Evolutionary conservation across 2,329 filamentous ascomycete species (phyloP), one percentile per base, ranked within the genome.

Genomic region (Botrytis cinerea): DNA sequence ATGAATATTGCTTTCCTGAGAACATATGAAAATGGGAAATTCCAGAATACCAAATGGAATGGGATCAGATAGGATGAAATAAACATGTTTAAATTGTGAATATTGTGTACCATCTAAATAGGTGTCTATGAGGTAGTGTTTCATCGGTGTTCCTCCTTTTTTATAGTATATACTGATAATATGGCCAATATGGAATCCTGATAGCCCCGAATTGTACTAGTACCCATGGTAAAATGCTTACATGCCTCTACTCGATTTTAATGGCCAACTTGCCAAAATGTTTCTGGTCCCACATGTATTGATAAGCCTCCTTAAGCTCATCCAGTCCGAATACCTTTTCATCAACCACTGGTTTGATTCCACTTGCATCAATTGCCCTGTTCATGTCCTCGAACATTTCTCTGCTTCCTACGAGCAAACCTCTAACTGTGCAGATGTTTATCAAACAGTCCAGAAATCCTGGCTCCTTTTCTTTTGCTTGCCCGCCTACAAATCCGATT

Each of bases 301-400:
- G 81, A 77, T 85, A 87, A 1, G 85, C 86, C 69, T 71, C 83
- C 78, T 82, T 84, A 2, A 82, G 63, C 73, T 86, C 78, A 28
- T 86, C 85, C 48, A 88, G 77, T 18, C 75, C 80, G 74, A 88
- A 88, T 12, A 83, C 76, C 74, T 81, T 83, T 16, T 79, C 74
- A 78, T 88, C 86, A 46, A 88, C 78, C 2, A 87, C 82, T 3
- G 86, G 86, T 72, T 82, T 81, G 45, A 84, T 84, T 38, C 82
- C 80, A 7, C 84, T 83, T 66, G 81, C 84, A 75, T 87, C 86
- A 72, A 88, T 83, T 25, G 85, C 85, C 1, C 81, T 80, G 75
- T 83, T 84, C 82, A 88, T 86, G 16, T 87, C 86, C 79, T 87
- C 85, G 80, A 88, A 84, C 81, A 86, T 84, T 4, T 79, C 61